Conservation (phyloP, 495 filamentous ascomycete genomes). For the Mytilinidion resinicola region DNA sequence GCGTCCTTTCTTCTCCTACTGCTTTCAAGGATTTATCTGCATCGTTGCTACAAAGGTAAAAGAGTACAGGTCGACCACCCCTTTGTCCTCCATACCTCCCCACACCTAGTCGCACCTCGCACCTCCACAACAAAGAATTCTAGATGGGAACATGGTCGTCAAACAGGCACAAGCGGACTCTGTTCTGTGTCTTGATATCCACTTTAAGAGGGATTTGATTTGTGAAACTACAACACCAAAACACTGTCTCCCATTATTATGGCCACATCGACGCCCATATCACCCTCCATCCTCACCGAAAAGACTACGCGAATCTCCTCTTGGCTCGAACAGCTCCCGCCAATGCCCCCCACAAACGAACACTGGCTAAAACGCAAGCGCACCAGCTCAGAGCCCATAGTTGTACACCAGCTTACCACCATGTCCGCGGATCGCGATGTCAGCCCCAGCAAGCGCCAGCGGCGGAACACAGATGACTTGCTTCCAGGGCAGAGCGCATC, state of each 20-base stretch:
- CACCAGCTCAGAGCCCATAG: not conserved
- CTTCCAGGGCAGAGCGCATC: slow-evolving; percentile 8
- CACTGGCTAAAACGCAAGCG: slow-evolving; percentile 4
- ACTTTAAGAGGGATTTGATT: slow-evolving; percentile 3
- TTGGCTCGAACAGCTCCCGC: no score
- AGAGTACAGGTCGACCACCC: no score
- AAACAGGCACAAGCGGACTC: not conserved
- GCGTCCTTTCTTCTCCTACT: no score
- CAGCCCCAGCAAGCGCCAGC: slow-evolving; percentile 4
- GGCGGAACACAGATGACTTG: not conserved
- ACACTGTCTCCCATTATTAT: no score
- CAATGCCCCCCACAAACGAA: no score
- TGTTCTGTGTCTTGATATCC: not conserved
- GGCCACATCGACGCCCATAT: no score
- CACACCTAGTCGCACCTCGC: not conserved
- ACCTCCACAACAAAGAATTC: not conserved
- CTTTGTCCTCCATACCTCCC: not conserved
- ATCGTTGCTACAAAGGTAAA: no score
- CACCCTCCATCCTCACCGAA: no score
- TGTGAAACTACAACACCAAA: no score
- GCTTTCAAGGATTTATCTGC: no score
- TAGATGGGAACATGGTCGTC: not conserved
- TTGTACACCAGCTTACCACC: not conserved
- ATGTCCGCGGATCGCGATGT: not conserved
- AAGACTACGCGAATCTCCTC: no score